phyloP scores from a whole-genome alignment of 2,329 filamentous ascomycete species.

The Orbilia ellipsospora region DNA sequence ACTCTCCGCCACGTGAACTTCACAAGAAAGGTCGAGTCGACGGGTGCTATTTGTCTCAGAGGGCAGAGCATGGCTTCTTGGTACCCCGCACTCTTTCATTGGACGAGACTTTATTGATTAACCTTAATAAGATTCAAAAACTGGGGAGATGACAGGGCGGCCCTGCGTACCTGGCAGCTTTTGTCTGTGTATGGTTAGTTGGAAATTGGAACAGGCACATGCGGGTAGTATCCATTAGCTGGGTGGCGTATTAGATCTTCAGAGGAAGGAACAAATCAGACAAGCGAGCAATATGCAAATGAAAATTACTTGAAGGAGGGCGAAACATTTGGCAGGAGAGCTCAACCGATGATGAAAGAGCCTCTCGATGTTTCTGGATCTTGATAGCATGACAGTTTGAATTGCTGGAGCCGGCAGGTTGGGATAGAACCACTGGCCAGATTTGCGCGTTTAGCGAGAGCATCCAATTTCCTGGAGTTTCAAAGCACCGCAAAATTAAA shows the following conservation, averaged over 20 bases:
- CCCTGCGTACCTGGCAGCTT: conserved; percentile 27
- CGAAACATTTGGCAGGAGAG: background rate
- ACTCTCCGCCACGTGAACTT: conserved; percentile 26
- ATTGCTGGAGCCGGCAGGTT: too few relatives aligned
- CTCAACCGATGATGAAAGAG: background rate
- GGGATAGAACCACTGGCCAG: too few relatives aligned
- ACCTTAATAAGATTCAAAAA: conserved; percentile 22
- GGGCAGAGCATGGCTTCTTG: conserved; percentile 1
- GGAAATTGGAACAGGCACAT: background rate
- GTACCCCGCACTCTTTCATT: conserved; percentile 38
- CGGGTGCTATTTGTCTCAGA: conserved; percentile 18
- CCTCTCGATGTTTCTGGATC: too few relatives aligned
- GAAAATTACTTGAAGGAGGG: background rate
- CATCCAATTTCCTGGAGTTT: conserved; percentile 1
- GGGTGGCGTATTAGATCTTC: conserved; percentile 25
- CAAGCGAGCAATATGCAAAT: background rate
- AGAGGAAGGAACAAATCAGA: conserved; percentile 14
- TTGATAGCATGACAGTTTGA: too few relatives aligned
- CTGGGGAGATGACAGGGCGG: conserved; percentile 22
- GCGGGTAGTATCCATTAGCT: conserved; percentile 10
- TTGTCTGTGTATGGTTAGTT: conserved; percentile 20
- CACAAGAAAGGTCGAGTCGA: conserved; percentile 18
- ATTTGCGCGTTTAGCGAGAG: background rate
- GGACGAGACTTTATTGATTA: conserved; percentile 9
- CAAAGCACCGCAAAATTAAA: background rate